phyloP scores from a whole-genome alignment of 352 stramenopile genomes.

The Pythium phragmiticola region DNA sequence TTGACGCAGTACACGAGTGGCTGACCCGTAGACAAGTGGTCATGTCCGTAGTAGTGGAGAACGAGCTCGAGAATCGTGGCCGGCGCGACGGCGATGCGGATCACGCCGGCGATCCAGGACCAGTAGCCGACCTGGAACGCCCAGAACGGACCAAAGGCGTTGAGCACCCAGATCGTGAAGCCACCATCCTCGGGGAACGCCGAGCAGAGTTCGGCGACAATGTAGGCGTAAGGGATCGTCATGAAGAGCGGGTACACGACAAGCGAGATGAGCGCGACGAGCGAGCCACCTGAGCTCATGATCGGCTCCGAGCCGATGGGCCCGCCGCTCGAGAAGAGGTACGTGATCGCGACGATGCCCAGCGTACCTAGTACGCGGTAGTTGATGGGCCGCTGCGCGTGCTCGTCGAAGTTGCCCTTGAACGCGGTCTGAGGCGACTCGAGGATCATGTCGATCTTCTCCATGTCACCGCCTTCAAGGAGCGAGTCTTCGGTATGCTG shows the following conservation, averaged over 20 bases:
- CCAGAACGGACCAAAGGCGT: constrained; percentile 75
- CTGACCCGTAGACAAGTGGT: constrained; percentile 32
- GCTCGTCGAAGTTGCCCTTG: constrained; percentile 25
- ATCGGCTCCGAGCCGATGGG: constrained; percentile 58
- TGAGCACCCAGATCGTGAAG: constrained; percentile 73
- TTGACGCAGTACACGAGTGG: constrained; percentile 16
- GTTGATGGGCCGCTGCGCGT: constrained; percentile 11
- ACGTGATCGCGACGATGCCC: constrained; percentile 33
- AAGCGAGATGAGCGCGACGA: constrained; percentile 46
- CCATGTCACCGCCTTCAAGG: constrained; percentile 26
- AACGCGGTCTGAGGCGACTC: constrained; percentile 26
- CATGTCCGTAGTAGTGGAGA: not conserved
- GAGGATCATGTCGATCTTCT: constrained; percentile 37
- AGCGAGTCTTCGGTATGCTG: constrained; percentile 1
- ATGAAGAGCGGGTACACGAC: constrained; percentile 62
- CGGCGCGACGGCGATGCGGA: constrained; percentile 57
- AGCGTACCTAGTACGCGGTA: constrained; percentile 30
- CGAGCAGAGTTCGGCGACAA: constrained; percentile 69
- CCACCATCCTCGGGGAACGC: constrained; percentile 76
- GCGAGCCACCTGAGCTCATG: constrained; percentile 51
- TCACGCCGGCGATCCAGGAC: constrained; percentile 67
- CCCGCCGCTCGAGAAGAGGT: constrained; percentile 44
- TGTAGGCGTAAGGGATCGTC: constrained; percentile 52
- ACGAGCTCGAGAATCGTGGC: constrained; percentile 31
- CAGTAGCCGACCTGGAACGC: constrained; percentile 81